Percentiles rank a stretch among this genome's conserved stretches.
Evolutionary conservation across 306 rosid genomes (phyloP).

Genomic region (Glycyrrhiza uralensis): DNA sequence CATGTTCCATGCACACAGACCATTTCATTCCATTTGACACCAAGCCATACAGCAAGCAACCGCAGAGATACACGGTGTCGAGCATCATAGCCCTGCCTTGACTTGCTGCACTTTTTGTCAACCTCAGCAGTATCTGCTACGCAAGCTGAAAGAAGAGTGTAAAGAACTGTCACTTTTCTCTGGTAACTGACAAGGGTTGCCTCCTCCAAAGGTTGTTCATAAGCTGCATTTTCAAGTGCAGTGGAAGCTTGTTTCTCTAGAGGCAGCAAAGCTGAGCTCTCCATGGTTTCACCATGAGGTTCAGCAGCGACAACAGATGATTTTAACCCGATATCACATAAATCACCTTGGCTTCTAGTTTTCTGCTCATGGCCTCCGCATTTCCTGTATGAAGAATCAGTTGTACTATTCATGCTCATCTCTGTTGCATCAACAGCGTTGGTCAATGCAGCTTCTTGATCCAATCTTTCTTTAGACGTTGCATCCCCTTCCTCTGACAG

Average conservation of each 20-base stretch:
- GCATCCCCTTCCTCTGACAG: conserved; percentile 60
- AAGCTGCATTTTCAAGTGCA: conserved; percentile 17
- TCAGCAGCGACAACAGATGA: conserved; percentile 30
- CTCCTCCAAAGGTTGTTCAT: conserved; percentile 58
- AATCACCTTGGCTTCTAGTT: neutral
- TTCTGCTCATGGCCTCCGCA: conserved; percentile 44
- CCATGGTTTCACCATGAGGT: conserved; percentile 5
- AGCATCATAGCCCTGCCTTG: conserved; percentile 84
- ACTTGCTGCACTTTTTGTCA: conserved; percentile 37
- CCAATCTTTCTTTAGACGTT: conserved; percentile 38
- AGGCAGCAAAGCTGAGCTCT: conserved; percentile 20
- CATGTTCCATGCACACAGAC: conserved; percentile 45
- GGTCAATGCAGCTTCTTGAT: conserved; percentile 66
- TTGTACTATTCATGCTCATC: conserved; percentile 36
- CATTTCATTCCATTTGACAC: conserved; percentile 72
- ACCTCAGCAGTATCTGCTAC: conserved; percentile 55
- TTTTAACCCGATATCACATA: conserved; percentile 6
- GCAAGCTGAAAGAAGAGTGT: conserved; percentile 81
- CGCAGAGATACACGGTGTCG: conserved; percentile 83
- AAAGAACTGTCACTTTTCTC: conserved; percentile 82
- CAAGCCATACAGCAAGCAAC: conserved; percentile 79
- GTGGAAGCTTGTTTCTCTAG: conserved; percentile 23
- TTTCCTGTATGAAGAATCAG: conserved; percentile 34
- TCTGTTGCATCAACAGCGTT: conserved; percentile 55
- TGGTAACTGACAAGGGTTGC: conserved; percentile 50